Evolutionary conservation across 306 rosid species (phyloP).

Genomic region (Fragaria vesca): DNA sequence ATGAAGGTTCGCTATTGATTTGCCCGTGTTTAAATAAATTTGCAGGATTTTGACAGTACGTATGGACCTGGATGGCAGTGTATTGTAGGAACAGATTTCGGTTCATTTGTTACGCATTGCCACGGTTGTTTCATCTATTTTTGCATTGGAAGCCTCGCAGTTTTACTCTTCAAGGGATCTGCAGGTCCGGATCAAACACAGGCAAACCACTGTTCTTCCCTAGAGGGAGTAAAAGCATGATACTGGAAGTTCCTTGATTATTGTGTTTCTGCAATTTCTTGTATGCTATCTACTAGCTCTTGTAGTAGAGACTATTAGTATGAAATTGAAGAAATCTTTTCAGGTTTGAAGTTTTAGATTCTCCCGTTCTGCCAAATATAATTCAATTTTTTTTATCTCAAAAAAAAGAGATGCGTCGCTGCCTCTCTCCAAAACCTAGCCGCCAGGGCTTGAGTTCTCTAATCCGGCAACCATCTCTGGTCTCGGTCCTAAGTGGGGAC

Average conservation of each 20-base stretch:
- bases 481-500: no score
- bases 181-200: slow-evolving; percentile 40
- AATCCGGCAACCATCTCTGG: no score
- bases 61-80: slow-evolving; percentile 91
- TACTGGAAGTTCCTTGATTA: neutral
- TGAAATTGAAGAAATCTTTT: neutral
- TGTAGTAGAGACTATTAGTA: neutral
- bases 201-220: slow-evolving; percentile 45
- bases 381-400: neutral
- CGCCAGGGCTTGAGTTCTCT: no score
- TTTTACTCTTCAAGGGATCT: slow-evolving; percentile 78
- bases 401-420: no score
- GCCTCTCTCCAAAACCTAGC: no score
- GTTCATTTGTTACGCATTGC: slow-evolving; percentile 86
- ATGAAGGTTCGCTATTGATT: neutral
- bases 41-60: slow-evolving; percentile 70
- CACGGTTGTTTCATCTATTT: slow-evolving; percentile 78
- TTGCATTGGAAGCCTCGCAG: slow-evolving; percentile 63
- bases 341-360: neutral
- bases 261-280: neutral
- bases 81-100: slow-evolving; percentile 87
- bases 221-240: slow-evolving; percentile 37
- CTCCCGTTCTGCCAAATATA: neutral
- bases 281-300: neutral
- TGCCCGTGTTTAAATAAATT: neutral